Conservation (phyloP, 1,284 basidiomycete genomes). For the Xanthoconium separans region DNA sequence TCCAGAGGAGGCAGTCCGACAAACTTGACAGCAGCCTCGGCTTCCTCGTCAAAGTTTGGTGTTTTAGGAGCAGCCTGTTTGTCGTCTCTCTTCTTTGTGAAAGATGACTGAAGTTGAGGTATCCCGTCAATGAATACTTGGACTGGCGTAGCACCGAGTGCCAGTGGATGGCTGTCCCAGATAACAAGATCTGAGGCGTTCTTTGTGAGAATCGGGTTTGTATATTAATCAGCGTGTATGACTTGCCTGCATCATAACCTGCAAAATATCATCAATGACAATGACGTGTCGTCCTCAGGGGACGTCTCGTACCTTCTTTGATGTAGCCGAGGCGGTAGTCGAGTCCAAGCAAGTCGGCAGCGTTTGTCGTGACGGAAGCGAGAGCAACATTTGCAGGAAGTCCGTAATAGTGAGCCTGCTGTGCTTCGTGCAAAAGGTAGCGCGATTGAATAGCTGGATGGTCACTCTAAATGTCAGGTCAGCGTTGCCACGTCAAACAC, state of each 20-base stretch:
- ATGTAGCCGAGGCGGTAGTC: constrained; percentile 67
- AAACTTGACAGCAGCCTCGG: constrained; percentile 50
- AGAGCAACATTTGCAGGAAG: constrained; percentile 46
- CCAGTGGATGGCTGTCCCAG: constrained; percentile 86
- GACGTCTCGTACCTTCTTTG: constrained; percentile 38
- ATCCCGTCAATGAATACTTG: constrained; percentile 74
- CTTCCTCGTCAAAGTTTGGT: constrained; percentile 65
- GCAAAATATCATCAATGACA: constrained; percentile 3
- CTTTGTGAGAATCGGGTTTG: background rate
- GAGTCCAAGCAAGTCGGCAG: constrained; percentile 63
- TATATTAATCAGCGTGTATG: background rate
- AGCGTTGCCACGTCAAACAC: background rate
- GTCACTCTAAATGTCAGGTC: constrained; percentile 46
- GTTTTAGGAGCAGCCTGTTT: constrained; percentile 55
- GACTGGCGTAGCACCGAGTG: constrained; percentile 67
- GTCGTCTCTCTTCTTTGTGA: constrained; percentile 44
- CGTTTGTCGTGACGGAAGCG: constrained; percentile 60
- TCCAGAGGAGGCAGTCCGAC: constrained; percentile 66
- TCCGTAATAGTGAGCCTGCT: constrained; percentile 64
- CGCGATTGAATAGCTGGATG: constrained; percentile 68
- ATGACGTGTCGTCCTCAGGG: background rate
- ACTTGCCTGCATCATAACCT: constrained; percentile 37
- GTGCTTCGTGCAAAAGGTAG: constrained; percentile 69
- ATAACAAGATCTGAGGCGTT: constrained; percentile 69
- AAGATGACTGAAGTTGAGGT: constrained; percentile 47